These are phyloP conservation scores for Geosmithia flava DNA, from an alignment of 2,329 filamentous ascomycete species.

Conservation along the genomic window DNA sequence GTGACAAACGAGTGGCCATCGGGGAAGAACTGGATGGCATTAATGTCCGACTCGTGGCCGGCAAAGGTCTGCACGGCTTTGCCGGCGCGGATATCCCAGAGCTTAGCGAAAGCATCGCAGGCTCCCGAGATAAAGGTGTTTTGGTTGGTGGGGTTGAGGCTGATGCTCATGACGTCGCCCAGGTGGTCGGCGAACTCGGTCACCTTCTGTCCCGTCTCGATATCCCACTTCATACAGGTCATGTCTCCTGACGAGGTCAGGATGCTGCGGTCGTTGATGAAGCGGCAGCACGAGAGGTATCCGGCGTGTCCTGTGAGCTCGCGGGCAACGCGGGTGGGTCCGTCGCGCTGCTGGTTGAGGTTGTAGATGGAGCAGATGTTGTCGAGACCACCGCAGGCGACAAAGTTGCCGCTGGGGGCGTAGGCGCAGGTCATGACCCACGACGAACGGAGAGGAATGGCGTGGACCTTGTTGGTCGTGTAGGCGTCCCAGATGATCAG, in stretches of 20 bases:
- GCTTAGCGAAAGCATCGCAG: slow-evolving; percentile 94
- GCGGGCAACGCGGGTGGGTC: slow-evolving; percentile 89
- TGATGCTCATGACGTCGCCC: slow-evolving; percentile 99
- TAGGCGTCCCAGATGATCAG: slow-evolving; percentile 99
- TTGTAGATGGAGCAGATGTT: slow-evolving; percentile 99
- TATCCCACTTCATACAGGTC: slow-evolving; percentile 99
- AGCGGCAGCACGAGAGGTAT: slow-evolving; percentile 95
- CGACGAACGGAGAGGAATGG: slow-evolving; percentile 90
- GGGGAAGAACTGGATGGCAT: slow-evolving; percentile 98
- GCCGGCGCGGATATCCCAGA: slow-evolving; percentile 97
- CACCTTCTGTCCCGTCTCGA: slow-evolving; percentile 93
- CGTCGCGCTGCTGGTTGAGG: slow-evolving; percentile 84
- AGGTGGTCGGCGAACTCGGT: slow-evolving; percentile 98
- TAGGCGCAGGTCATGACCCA: slow-evolving; percentile 99
- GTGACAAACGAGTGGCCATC: slow-evolving; percentile 98
- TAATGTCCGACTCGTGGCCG: slow-evolving; percentile 97
- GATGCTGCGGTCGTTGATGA: slow-evolving; percentile 97
- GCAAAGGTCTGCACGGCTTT: slow-evolving; percentile 98
- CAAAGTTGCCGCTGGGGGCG: slow-evolving; percentile 94
- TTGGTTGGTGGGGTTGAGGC: slow-evolving; percentile 97
- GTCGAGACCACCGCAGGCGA: slow-evolving; percentile 95
- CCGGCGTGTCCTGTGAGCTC: slow-evolving; percentile 95
- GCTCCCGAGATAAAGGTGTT: slow-evolving; percentile 99
- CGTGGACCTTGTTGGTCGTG: slow-evolving; percentile 98
- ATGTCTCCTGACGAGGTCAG: slow-evolving; percentile 97